Evolutionary conservation across 1,284 basidiomycete genomes (phyloP), one percentile per base, ranked within the genome.

Genomic region (Takashimella koratensis): DNA sequence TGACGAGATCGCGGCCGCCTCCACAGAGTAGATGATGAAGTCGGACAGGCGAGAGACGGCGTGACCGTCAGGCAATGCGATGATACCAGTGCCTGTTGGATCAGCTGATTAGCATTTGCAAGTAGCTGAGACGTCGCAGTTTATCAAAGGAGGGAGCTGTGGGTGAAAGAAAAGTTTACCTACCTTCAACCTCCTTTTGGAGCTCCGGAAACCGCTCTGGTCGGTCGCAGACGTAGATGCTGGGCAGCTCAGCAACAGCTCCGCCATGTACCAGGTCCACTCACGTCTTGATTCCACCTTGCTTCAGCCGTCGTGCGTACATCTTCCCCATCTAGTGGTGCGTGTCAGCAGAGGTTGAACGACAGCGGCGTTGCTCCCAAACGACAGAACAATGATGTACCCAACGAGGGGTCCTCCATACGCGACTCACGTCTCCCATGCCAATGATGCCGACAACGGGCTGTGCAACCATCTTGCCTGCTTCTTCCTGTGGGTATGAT

Each of bases 1-100:
- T 2, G 78, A 74, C 43, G 86, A 84, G 54, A 98, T 89, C 67
- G 83, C 87, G 56, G 92, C 92, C 4, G 96, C 93, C 72, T 98
- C 95, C 49, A 98, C 93, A 19, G 90, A 90, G 73, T 95, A 96
- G 64, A 96, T 82, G 70, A 94, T 86, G 56, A 90, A 87, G 75
- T 96, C 93, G 40, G 88, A 86, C 1, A 85, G 81, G 20, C 93
- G 82, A 2, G 90, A 85, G 21, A 96, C 91, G 26, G 81, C 81
- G 67, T 95, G 88, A 0, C 92, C 93, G 67, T 94, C 84, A n/a
- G 59, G 69, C 43, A 87, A 76, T 2, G 90, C 86, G 4, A 77
- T 81, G 53, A 98, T 80, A 4, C 81, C 83, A 16, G 65, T 68
- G n/a, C 58, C 62, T 59, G 25, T 58, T 40, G 59, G 44, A n/a